phyloP scores from a whole-genome alignment of 495 filamentous ascomycete genomes.

The Xylaria bambusicola region DNA sequence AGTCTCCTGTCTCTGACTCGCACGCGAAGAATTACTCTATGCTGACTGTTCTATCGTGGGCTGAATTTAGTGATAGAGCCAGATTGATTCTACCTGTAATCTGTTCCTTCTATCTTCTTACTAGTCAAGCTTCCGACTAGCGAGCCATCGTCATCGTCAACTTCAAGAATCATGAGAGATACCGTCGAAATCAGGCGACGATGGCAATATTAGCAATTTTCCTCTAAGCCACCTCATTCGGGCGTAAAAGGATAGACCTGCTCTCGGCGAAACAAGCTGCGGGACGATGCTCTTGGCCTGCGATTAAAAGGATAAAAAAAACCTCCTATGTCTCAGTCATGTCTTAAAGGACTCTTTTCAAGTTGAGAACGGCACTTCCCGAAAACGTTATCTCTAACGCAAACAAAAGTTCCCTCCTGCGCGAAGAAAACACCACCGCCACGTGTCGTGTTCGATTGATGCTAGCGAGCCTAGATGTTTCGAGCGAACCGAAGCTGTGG shows the following conservation, averaged over 20 bases:
- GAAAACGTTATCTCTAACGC: neutral
- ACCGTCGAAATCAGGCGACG: neutral
- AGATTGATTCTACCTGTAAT: no score
- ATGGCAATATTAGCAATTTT: neutral
- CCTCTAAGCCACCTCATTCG: neutral
- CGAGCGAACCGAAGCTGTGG: neutral
- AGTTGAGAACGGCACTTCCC: neutral
- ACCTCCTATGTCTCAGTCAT: slow-evolving; percentile 29
- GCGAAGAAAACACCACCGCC: slow-evolving; percentile 1
- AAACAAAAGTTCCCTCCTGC: neutral
- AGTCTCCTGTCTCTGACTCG: neutral
- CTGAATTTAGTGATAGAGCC: no score
- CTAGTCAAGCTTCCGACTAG: no score
- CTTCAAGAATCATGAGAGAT: neutral
- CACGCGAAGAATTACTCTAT: neutral
- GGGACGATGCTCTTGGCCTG: neutral
- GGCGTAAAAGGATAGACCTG: neutral
- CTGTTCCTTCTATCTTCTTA: no score
- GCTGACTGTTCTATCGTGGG: no score
- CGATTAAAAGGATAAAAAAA: slow-evolving; percentile 10
- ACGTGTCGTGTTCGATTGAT: neutral
- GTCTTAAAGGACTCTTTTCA: slow-evolving; percentile 19
- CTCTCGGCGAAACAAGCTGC: neutral
- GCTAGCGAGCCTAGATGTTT: neutral
- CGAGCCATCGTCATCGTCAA: neutral